Evolutionary conservation across 2,329 filamentous ascomycete species (phyloP).

Genomic region (Fusarium sp.): DNA sequence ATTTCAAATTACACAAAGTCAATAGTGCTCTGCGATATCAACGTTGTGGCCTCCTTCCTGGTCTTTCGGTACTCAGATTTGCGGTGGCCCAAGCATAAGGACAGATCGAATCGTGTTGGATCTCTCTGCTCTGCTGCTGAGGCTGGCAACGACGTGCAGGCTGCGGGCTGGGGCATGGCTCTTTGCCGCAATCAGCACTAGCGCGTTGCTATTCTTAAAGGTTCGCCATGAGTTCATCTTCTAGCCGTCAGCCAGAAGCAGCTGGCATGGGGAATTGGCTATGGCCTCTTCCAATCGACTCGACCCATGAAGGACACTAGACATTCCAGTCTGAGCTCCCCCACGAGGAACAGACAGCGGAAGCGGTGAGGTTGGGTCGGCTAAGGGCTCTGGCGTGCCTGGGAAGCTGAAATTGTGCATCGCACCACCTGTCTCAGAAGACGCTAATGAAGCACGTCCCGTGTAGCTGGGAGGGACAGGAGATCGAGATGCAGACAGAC

Average conservation of each 20-base stretch:
- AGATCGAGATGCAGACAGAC: constrained; percentile 38
- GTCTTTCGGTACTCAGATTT: background rate
- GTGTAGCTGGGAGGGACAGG: constrained; percentile 36
- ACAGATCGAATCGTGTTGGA: constrained; percentile 1
- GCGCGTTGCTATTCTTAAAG: constrained; percentile 34
- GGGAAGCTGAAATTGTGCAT: constrained; percentile 35
- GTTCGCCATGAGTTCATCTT: constrained; percentile 17
- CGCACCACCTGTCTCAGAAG: constrained; percentile 25
- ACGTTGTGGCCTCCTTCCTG: background rate
- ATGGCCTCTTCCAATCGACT: background rate
- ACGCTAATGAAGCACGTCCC: constrained; percentile 38
- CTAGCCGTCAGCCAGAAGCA: constrained; percentile 1
- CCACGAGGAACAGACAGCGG: background rate
- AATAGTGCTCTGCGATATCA: background rate
- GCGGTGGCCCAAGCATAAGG: background rate
- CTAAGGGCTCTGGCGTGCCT: constrained; percentile 27
- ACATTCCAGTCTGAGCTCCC: background rate
- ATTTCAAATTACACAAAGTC: background rate
- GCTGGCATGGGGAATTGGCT: background rate
- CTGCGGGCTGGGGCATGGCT: constrained; percentile 13
- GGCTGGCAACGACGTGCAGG: constrained; percentile 11
- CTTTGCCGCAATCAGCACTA: constrained; percentile 19
- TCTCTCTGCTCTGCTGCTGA: constrained; percentile 5
- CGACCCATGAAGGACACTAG: background rate
- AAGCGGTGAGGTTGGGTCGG: constrained; percentile 36